Conservation (phyloP, 1,284 basidiomycete genomes). For the Pascua guehoae region DNA sequence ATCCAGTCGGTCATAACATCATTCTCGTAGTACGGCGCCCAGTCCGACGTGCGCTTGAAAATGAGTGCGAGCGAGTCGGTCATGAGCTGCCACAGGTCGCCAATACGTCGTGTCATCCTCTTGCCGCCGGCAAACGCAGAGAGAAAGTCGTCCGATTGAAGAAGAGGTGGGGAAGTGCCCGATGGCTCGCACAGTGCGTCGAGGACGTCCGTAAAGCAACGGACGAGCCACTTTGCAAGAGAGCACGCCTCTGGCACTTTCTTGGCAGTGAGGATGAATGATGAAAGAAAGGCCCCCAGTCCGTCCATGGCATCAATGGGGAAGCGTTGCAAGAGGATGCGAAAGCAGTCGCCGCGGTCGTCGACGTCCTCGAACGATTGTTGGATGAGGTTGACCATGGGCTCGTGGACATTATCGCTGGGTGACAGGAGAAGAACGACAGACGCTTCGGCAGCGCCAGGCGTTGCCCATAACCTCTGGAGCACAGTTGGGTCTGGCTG, state of each 20-base stretch:
- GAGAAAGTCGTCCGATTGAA: slow-evolving; percentile 52
- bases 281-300: slow-evolving; percentile 62
- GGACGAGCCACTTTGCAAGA: slow-evolving; percentile 78
- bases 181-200: slow-evolving; percentile 73
- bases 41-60: slow-evolving; percentile 73
- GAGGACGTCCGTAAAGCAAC: slow-evolving; percentile 84
- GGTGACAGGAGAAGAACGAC: slow-evolving; percentile 75
- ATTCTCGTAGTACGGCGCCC: slow-evolving; percentile 74
- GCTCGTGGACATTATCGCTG: slow-evolving; percentile 64
- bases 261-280: slow-evolving; percentile 62
- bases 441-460: slow-evolving; percentile 55
- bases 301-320: slow-evolving; percentile 66
- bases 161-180: slow-evolving; percentile 45
- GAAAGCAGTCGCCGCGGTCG: slow-evolving; percentile 77
- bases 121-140: slow-evolving; percentile 23
- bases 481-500: slow-evolving; percentile 54
- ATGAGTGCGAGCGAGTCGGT: slow-evolving; percentile 72
- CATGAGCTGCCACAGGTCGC: slow-evolving; percentile 79
- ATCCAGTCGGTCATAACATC: slow-evolving; percentile 90
- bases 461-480: slow-evolving; percentile 56
- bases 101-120: slow-evolving; percentile 56
- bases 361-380: slow-evolving; percentile 83
- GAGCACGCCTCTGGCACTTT: slow-evolving; percentile 76
- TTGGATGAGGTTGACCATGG: slow-evolving; percentile 69
- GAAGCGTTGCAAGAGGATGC: slow-evolving; percentile 64